Conservation (phyloP, 2,329 filamentous ascomycete genomes). For the Fusarium miscanthi region DNA sequence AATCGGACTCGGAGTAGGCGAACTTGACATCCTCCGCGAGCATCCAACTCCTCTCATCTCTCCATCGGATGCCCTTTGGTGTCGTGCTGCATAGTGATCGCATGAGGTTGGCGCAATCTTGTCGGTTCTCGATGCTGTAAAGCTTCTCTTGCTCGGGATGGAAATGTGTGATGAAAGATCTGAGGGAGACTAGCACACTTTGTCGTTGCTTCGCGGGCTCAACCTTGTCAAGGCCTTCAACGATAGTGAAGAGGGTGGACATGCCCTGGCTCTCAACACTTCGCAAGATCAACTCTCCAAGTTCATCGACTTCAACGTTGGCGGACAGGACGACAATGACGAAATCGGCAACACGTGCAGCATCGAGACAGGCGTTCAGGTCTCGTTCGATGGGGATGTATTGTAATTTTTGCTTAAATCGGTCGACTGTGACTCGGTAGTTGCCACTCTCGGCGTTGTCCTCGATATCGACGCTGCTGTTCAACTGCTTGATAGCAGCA, state of each 20-base stretch:
- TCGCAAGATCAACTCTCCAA: slow-evolving; percentile 86
- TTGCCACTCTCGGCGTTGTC: slow-evolving; percentile 69
- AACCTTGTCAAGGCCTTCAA: slow-evolving; percentile 81
- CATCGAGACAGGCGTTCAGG: slow-evolving; percentile 82
- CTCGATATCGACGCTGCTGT: slow-evolving; percentile 82
- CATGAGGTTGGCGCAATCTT: slow-evolving; percentile 92
- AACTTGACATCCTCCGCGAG: slow-evolving; percentile 85
- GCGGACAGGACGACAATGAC: slow-evolving; percentile 88
- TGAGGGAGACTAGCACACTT: slow-evolving; percentile 83
- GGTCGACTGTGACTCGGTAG: slow-evolving; percentile 78
- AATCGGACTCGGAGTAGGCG: slow-evolving; percentile 67
- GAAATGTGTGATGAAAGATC: slow-evolving; percentile 94
- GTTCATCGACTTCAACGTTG: slow-evolving; percentile 82
- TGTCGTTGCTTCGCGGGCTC: slow-evolving; percentile 82
- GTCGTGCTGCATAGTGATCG: slow-evolving; percentile 90
- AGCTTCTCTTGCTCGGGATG: slow-evolving; percentile 93
- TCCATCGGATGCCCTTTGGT: slow-evolving; percentile 94
- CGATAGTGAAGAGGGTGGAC: slow-evolving; percentile 88
- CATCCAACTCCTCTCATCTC: slow-evolving; percentile 97
- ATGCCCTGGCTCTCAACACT: slow-evolving; percentile 94
- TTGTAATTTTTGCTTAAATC: slow-evolving; percentile 94
- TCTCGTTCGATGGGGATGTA: slow-evolving; percentile 82
- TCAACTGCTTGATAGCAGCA: slow-evolving; percentile 76
- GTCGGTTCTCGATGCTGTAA: slow-evolving; percentile 85
- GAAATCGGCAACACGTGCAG: slow-evolving; percentile 89